phyloP scores from a whole-genome alignment of 768 basidiomycete species.

The Grammothele lineata region DNA sequence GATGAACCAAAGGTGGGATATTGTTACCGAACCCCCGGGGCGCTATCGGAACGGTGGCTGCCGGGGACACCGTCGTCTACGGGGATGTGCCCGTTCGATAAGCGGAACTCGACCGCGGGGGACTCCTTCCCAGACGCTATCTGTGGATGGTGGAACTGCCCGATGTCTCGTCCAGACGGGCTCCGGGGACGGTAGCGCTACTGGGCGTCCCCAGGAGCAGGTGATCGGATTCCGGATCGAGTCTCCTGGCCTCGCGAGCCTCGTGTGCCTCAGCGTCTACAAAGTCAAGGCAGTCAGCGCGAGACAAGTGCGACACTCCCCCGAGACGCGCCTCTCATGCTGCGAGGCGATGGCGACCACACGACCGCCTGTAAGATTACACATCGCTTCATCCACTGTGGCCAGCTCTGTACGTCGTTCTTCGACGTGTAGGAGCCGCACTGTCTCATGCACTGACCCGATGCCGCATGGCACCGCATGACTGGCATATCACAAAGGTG shows the following conservation, averaged over 20 bases:
- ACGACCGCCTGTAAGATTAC: too few relatives aligned
- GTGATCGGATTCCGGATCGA: slow-evolving; percentile 21
- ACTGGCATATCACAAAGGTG: too few relatives aligned
- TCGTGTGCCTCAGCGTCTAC: slow-evolving; percentile 9
- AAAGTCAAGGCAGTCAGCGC: neutral
- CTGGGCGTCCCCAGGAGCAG: neutral
- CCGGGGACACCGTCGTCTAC: slow-evolving; percentile 9
- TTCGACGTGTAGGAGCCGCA: too few relatives aligned
- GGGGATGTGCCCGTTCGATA: slow-evolving; percentile 17
- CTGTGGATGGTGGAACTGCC: neutral
- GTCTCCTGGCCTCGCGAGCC: slow-evolving; percentile 12
- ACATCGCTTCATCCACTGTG: too few relatives aligned
- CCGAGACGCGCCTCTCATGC: too few relatives aligned
- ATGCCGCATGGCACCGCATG: too few relatives aligned
- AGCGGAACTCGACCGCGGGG: slow-evolving; percentile 21
- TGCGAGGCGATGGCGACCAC: too few relatives aligned
- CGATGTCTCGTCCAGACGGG: slow-evolving; percentile 1
- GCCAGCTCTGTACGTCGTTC: too few relatives aligned
- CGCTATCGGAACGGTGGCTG: slow-evolving; percentile 14
- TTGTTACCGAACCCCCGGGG: slow-evolving; percentile 17
- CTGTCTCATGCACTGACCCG: too few relatives aligned
- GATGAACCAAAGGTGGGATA: slow-evolving; percentile 13
- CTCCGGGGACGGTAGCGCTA: too few relatives aligned
- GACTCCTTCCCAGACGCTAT: slow-evolving; percentile 14
- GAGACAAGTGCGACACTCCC: too few relatives aligned